Conservation (phyloP, 1,284 basidiomycete genomes). For the Wallemia mellicola region DNA sequence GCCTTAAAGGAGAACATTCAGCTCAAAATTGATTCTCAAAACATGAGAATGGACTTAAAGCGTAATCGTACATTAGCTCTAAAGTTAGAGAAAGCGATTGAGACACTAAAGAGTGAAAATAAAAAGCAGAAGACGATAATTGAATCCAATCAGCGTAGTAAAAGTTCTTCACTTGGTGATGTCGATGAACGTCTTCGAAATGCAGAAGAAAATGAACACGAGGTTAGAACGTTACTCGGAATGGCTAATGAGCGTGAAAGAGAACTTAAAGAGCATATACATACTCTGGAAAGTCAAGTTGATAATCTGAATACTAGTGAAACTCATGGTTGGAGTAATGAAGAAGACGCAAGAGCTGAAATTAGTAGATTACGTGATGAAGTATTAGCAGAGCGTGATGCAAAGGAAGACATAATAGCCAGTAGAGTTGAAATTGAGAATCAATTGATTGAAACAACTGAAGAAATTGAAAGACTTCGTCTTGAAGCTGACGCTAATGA, state of each 20-base stretch:
- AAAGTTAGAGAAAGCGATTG: constrained; percentile 49
- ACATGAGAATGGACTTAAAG: constrained; percentile 70
- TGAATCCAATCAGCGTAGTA: constrained; percentile 6
- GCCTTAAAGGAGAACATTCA: constrained; percentile 78
- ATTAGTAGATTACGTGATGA: constrained; percentile 23
- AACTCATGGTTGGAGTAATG: constrained; percentile 1
- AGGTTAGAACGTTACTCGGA: background rate
- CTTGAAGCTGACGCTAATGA: constrained; percentile 25
- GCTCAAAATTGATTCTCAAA: constrained; percentile 72
- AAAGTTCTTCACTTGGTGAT: constrained; percentile 9
- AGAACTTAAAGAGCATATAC: constrained; percentile 48
- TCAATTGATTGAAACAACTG: constrained; percentile 24
- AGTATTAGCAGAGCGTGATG: constrained; percentile 36
- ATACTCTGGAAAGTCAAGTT: constrained; percentile 27
- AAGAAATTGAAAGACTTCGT: constrained; percentile 34
- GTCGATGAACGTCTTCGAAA: background rate
- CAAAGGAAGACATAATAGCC: constrained; percentile 9
- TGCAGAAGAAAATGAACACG: background rate
- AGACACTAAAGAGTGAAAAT: constrained; percentile 27
- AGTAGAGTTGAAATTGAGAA: constrained; percentile 6
- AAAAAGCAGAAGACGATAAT: background rate
- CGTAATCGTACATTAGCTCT: constrained; percentile 62
- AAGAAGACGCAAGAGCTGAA: constrained; percentile 14
- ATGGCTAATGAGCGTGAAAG: constrained; percentile 16
- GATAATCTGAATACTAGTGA: too few relatives aligned